Evolutionary conservation across 306 rosid species (phyloP), one percentile per base, ranked within the genome.

Genomic region (Cucumis melo): DNA sequence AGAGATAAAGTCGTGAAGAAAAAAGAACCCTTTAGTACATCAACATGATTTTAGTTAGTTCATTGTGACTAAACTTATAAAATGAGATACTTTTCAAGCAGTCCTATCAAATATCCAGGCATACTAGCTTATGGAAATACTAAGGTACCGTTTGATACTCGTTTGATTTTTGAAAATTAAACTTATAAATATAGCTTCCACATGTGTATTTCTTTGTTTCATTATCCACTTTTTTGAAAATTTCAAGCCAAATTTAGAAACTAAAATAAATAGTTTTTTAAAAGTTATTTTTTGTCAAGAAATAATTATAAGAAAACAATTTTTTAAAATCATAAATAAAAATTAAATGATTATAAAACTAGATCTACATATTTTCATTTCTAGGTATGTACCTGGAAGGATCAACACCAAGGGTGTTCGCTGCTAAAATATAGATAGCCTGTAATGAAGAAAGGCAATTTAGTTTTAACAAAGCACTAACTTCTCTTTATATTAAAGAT

Each of bases 391-490:
- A 94, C 99, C 99, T 89, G 36, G 95, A 92, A 81, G 99, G 91
- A 76, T 92, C 99, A 57, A 94, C 93, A 5, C 82, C 86, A 19
- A 94, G 91, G 50, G 97, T 94, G 80, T 78, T 84, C 67, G 99
- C 97, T 48, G 96, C 99, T 78, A 94, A 80, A 50, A 77, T 36
- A 80, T 94, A 94, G 81, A 94, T 94, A 75, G 99, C 99, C 99
- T 94, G 93, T 73, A 77, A 83, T n/a, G 78, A 80, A 73, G 77
- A 54, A 71, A 73, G 20, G 80, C 73, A 48, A 9, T 73, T 79
- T 56, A 85, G 78, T 73, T 14, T 23, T 21, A 46, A 75, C 38
- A 2, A 9, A 71, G 42, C 42, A 75, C 23, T 34, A 77, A 75
- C 56, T 29, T 39, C 53, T 48, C 32, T 21, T 65, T 68, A 78